Evolutionary conservation across 2,329 filamentous ascomycete genomes (phyloP).

Genomic region (Calonectria leucothoes): DNA sequence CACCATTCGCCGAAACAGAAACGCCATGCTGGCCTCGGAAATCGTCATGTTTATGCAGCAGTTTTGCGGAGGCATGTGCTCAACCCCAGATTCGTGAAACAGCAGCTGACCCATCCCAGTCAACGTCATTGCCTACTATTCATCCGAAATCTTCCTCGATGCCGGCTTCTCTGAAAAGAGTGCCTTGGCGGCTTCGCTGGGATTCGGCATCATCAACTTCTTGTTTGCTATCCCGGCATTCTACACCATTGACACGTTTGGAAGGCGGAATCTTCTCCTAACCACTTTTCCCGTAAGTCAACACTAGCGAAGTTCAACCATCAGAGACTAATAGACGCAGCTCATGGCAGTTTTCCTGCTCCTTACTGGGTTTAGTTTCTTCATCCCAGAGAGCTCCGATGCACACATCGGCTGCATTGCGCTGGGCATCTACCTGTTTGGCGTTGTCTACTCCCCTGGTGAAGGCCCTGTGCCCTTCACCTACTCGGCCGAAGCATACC

Average conservation of each 20-base stretch:
- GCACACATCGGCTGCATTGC: constrained; percentile 43
- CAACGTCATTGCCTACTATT: constrained; percentile 43
- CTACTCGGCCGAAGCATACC: constrained; percentile 49
- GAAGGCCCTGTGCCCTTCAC: constrained; percentile 49
- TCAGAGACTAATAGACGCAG: background rate
- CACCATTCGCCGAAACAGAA: constrained; percentile 69
- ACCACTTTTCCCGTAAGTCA: constrained; percentile 41
- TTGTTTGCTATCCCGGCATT: constrained; percentile 58
- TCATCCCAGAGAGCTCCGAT: constrained; percentile 36
- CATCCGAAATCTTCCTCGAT: constrained; percentile 38
- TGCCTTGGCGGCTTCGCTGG: constrained; percentile 44
- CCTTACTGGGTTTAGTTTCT: constrained; percentile 50
- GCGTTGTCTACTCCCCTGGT: constrained; percentile 46
- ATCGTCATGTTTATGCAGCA: constrained; percentile 77
- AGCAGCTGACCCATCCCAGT: constrained; percentile 13
- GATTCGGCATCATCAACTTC: constrained; percentile 67
- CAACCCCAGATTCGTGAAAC: background rate
- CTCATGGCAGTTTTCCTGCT: constrained; percentile 68
- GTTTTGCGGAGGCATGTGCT: constrained; percentile 55
- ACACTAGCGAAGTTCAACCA: background rate
- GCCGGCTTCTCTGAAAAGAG: constrained; percentile 36
- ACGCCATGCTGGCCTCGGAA: constrained; percentile 63
- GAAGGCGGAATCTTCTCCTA: constrained; percentile 66
- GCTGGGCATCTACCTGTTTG: constrained; percentile 46
- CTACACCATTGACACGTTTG: constrained; percentile 67